Conservation (phyloP, 345 rosid species). For the Eucalyptus paniculata region DNA sequence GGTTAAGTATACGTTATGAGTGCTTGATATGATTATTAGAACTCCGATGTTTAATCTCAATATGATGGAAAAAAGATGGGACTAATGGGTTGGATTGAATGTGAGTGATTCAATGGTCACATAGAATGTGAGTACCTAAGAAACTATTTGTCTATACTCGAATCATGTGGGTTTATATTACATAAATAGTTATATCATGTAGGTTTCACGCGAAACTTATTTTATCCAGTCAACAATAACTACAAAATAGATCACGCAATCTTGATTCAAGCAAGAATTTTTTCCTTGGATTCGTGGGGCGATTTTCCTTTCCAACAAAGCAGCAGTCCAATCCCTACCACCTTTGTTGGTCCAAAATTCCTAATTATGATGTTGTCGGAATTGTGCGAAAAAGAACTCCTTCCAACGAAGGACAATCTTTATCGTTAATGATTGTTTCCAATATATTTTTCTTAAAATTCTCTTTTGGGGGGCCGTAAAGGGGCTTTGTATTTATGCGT, state of each 20-base stretch:
- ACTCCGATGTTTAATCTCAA: neutral
- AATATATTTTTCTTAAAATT: neutral
- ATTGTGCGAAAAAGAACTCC: neutral
- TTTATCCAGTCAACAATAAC: fast-evolving
- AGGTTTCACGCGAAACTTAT: fast-evolving
- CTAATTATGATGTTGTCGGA: neutral
- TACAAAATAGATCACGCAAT: fast-evolving
- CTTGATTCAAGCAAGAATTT: neutral
- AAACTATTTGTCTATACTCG: neutral
- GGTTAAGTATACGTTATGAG: neutral
- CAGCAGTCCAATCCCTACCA: neutral
- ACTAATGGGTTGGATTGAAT: neutral
- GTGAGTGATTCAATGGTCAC: neutral
- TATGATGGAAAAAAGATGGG: neutral
- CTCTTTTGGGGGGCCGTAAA: neutral
- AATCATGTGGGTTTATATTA: neutral
- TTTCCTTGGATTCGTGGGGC: neutral
- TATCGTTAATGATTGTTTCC: neutral
- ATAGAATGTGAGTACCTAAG: neutral
- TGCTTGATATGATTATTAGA: neutral
- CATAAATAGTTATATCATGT: fast-evolving
- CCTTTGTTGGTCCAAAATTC: neutral
- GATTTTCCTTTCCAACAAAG: neutral
- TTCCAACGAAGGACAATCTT: neutral
- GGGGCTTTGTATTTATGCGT: neutral